These are phyloP conservation scores for Wickerhamomyces chambardii DNA, from an alignment of 805 yeast species.

Conservation along the genomic window DNA sequence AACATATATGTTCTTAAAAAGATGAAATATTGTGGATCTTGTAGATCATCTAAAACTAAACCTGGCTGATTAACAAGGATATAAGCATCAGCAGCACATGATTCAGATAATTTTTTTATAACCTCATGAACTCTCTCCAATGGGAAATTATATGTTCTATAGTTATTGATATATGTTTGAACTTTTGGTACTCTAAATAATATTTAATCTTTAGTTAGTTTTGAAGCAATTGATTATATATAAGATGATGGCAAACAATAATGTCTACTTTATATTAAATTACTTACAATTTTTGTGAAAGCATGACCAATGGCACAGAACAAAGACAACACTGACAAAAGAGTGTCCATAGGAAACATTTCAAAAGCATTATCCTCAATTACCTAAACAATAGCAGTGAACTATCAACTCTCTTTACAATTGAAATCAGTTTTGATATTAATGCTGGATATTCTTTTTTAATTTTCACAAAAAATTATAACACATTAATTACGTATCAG, in stretches of 20 bases:
- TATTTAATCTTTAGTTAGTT: no score
- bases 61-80: slow-evolving; percentile 49
- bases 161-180: slow-evolving; percentile 15
- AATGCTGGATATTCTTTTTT: no score
- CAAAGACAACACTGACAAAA: not conserved
- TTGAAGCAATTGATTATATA: no score
- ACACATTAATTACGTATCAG: no score
- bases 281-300: slow-evolving; percentile 13
- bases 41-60: slow-evolving; percentile 35
- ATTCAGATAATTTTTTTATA: slow-evolving; percentile 20
- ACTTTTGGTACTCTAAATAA: slow-evolving; percentile 15
- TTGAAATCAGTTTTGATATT: no score
- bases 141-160: slow-evolving; percentile 15
- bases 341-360: no score
- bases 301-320: slow-evolving; percentile 11
- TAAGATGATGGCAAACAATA: not conserved
- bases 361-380: no score
- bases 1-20: slow-evolving; percentile 40
- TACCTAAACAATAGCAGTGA: no score
- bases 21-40: slow-evolving; percentile 31
- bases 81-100: slow-evolving; percentile 49
- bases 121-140: slow-evolving; percentile 18
- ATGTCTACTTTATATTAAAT: slow-evolving; percentile 23
- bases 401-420: no score
- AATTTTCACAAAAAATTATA: no score